Conservation (phyloP, 352 stramenopile species). For the Phytopythium aichiense region DNA sequence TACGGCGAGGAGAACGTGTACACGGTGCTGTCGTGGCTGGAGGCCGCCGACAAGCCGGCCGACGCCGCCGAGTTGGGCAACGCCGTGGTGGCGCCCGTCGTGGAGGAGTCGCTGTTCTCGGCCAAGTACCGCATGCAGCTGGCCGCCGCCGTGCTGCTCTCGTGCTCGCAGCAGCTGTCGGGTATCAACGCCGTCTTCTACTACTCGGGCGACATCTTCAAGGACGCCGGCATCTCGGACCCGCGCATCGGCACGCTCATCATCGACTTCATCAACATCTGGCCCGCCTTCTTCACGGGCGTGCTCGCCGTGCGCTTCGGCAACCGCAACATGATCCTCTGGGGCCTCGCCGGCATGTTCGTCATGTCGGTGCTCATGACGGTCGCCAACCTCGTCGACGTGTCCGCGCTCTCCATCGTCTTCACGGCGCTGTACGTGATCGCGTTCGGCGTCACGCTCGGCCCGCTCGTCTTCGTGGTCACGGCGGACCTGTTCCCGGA, state of each 20-base stretch:
- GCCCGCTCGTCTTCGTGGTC: constrained; percentile 44
- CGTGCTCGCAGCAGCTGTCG: constrained; percentile 37
- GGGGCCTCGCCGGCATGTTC: constrained; percentile 12
- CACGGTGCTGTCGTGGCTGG: constrained; percentile 9
- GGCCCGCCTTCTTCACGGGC: not conserved
- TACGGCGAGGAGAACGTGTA: constrained; percentile 23
- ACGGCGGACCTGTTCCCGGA: constrained; percentile 51
- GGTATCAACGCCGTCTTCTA: constrained; percentile 49
- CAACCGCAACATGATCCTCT: not conserved
- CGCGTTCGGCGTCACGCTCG: not conserved
- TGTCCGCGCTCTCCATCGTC: constrained; percentile 18
- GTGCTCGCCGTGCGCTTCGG: not conserved
- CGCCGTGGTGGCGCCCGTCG: too few species aligned
- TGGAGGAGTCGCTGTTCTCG: constrained; percentile 14
- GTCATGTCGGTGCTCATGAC: constrained; percentile 21
- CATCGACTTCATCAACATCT: constrained; percentile 1
- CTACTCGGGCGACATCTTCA: constrained; percentile 31
- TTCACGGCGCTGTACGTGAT: constrained; percentile 12
- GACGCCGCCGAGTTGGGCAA: constrained; percentile 11
- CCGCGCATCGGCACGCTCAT: constrained; percentile 21
- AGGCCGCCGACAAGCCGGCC: constrained; percentile 16
- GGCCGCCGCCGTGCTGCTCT: constrained; percentile 29
- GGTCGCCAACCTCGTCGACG: constrained; percentile 18
- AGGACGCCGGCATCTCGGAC: constrained; percentile 38
- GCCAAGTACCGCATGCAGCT: constrained; percentile 31